Conservation (phyloP, 139 green algal species). For the Chlorella vulgaris region DNA sequence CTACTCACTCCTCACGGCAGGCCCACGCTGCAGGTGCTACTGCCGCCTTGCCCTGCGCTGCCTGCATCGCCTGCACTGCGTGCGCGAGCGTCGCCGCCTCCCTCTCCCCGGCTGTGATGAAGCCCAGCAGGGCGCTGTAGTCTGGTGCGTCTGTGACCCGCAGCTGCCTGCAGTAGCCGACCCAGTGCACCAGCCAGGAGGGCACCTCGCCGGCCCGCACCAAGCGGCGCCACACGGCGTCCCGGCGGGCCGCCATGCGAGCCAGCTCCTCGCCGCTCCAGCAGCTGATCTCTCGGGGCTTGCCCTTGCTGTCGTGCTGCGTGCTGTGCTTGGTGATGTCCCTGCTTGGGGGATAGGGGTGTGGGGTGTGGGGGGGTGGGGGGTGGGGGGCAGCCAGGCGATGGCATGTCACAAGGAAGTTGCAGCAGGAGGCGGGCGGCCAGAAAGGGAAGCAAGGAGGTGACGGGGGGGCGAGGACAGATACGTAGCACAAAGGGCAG, state of each 20-base stretch:
- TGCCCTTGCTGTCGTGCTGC: not conserved
- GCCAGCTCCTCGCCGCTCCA: not conserved
- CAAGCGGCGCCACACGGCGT: not conserved
- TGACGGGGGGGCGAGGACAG: no score
- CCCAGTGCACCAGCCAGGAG: constrained; percentile 12
- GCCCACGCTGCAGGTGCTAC: not conserved
- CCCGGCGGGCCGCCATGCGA: not conserved
- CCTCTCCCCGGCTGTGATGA: not conserved
- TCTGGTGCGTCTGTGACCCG: not conserved
- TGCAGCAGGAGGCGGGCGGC: no score
- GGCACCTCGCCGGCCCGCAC: not conserved
- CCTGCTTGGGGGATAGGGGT: not conserved
- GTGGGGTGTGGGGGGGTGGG: no score
- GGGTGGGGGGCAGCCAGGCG: no score
- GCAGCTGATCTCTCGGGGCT: not conserved
- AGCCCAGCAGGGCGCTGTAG: not conserved
- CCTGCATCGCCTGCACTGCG: not conserved
- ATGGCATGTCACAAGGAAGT: not conserved
- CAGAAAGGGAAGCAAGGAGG: no score
- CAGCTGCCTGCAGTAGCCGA: not conserved
- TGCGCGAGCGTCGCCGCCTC: constrained; percentile 1
- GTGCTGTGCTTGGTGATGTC: constrained; percentile 9
- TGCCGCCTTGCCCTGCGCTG: not conserved
- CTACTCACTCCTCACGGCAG: constrained; percentile 15
- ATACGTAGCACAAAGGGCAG: no score